These are phyloP conservation scores for Keithomyces neogunnii DNA, from an alignment of 2,329 filamentous ascomycete species.

Conservation along the genomic window DNA sequence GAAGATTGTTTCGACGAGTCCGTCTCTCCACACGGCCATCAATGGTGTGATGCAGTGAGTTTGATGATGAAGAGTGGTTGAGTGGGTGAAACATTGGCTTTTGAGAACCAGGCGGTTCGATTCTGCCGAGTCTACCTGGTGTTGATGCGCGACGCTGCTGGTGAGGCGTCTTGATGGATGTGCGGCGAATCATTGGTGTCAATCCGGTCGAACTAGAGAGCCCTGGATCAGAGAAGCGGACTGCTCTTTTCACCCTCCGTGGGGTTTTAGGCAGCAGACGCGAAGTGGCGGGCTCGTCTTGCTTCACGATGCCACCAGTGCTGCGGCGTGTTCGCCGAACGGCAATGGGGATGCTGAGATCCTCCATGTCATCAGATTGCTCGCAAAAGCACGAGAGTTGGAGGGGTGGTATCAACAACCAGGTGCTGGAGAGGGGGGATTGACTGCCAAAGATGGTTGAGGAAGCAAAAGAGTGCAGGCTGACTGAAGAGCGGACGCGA, in stretches of 20 bases:
- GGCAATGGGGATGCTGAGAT: constrained; percentile 43
- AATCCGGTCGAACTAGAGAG: constrained; percentile 40
- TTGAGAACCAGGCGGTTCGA: constrained; percentile 8
- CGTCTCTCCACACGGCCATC: constrained; percentile 50
- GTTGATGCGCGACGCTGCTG: constrained; percentile 37
- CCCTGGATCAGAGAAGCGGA: constrained; percentile 53
- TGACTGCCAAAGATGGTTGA: background rate
- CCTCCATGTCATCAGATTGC: constrained; percentile 20
- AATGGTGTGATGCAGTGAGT: constrained; percentile 43
- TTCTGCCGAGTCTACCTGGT: constrained; percentile 18
- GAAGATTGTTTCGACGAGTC: constrained; percentile 45
- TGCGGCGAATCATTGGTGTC: constrained; percentile 49
- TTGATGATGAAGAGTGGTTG: constrained; percentile 19
- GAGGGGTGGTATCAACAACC: background rate
- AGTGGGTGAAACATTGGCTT: constrained; percentile 14
- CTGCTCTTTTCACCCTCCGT: constrained; percentile 33
- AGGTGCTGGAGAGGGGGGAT: background rate
- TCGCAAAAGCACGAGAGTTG: background rate
- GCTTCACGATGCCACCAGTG: constrained; percentile 21
- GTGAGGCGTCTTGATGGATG: constrained; percentile 32
- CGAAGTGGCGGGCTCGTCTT: constrained; percentile 11
- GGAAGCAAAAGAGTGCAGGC: background rate
- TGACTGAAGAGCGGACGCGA: background rate
- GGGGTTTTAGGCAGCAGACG: constrained; percentile 20
- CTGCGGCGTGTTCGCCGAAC: constrained; percentile 44